phyloP scores from a whole-genome alignment of 2,329 filamentous ascomycete genomes.

The Trematosphaeria pertusa region DNA sequence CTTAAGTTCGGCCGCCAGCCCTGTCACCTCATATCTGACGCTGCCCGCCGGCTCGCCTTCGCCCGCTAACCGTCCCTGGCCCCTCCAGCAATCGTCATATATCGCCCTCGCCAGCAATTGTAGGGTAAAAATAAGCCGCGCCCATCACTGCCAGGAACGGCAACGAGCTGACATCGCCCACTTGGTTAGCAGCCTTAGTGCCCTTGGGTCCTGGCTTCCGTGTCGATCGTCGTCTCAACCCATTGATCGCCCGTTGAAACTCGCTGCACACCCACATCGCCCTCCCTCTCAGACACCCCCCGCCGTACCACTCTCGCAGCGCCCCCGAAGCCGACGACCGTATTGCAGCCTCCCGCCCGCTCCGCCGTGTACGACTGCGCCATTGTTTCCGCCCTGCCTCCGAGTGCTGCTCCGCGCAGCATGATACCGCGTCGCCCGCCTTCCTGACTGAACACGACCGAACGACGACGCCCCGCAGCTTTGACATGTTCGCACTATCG shows the following conservation, averaged over 20 bases:
- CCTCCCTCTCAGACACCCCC: conserved; percentile 9
- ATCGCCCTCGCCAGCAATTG: conserved; percentile 11
- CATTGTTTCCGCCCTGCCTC: conserved; percentile 7
- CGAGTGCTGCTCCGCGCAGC: conserved; percentile 22
- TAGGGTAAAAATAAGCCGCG: conserved; percentile 11
- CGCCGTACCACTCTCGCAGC: conserved; percentile 10
- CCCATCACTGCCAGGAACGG: conserved; percentile 18
- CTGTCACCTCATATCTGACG: not conserved
- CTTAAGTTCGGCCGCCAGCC: no score
- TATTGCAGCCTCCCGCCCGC: conserved; percentile 17
- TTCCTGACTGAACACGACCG: conserved; percentile 21
- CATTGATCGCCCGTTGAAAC: conserved; percentile 13
- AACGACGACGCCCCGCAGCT: conserved; percentile 10
- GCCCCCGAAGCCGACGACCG: conserved; percentile 1
- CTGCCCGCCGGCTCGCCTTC: not conserved
- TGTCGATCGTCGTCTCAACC: conserved; percentile 13
- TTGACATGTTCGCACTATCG: conserved; percentile 43
- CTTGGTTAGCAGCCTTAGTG: conserved; percentile 8
- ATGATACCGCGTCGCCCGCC: conserved; percentile 34
- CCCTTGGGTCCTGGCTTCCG: no score
- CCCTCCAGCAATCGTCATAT: conserved; percentile 20
- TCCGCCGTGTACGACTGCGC: conserved; percentile 9
- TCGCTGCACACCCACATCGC: conserved; percentile 10
- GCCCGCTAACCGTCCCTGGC: conserved; percentile 10
- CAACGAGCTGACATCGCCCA: conserved; percentile 10